These are phyloP conservation scores for Proteromonas lacertae DNA, from an alignment of 352 stramenopile species.

Conservation along the genomic window DNA sequence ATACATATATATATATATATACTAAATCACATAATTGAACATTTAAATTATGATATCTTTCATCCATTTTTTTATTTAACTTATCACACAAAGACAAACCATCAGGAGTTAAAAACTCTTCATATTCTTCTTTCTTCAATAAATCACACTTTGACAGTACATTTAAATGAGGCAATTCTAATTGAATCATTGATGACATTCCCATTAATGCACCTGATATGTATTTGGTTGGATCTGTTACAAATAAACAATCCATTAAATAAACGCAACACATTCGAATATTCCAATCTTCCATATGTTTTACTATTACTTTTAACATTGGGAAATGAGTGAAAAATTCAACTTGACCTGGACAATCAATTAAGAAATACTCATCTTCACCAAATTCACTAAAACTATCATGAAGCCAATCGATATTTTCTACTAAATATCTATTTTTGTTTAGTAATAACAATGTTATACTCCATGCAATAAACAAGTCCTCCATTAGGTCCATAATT, in stretches of 20 bases:
- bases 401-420: constrained; percentile 91
- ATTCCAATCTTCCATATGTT: constrained; percentile 53
- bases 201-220: constrained; percentile 75
- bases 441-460: constrained; percentile 8
- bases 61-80: background rate
- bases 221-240: constrained; percentile 63
- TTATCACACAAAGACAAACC: background rate
- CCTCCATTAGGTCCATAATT: constrained; percentile 73
- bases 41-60: background rate
- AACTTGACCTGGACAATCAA: constrained; percentile 94
- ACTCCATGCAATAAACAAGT: constrained; percentile 97
- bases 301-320: constrained; percentile 70
- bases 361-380: constrained; percentile 79
- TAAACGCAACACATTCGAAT: constrained; percentile 58
- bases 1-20: constrained; percentile 18
- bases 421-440: constrained; percentile 20
- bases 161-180: constrained; percentile 91
- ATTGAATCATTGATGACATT: constrained; percentile 73
- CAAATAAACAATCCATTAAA: constrained; percentile 51
- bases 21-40: constrained; percentile 10
- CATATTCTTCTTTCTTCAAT: constrained; percentile 26
- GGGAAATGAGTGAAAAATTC: constrained; percentile 93
- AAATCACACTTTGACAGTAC: constrained; percentile 95
- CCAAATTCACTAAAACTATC: constrained; percentile 41
- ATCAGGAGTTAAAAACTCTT: background rate